These are phyloP conservation scores for Theileria sp. DNA, from an alignment of 169 alveolate species.

Conservation along the genomic window DNA sequence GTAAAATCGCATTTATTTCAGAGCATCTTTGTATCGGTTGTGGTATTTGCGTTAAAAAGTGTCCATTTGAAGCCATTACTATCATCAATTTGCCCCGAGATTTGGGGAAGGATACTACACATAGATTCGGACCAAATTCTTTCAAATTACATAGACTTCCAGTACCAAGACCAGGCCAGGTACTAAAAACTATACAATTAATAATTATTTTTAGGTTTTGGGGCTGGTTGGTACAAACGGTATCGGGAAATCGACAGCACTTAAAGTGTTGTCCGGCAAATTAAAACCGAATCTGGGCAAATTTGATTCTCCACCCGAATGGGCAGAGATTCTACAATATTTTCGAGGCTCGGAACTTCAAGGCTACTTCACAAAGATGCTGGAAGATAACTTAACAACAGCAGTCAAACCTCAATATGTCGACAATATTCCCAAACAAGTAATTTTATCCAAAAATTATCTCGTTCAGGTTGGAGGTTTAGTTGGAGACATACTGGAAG, in stretches of 20 bases:
- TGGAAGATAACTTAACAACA: slow-evolving; percentile 94
- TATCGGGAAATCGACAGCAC: slow-evolving; percentile 98
- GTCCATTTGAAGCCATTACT: slow-evolving; percentile 98
- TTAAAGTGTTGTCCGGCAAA: slow-evolving; percentile 93
- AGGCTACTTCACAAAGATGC: slow-evolving; percentile 92
- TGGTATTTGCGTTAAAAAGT: slow-evolving; percentile 98
- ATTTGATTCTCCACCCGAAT: slow-evolving; percentile 92
- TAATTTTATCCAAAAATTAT: slow-evolving; percentile 6
- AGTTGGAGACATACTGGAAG: slow-evolving; percentile 81
- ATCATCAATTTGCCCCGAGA: slow-evolving; percentile 98
- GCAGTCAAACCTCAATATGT: slow-evolving; percentile 98
- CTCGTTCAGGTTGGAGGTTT: slow-evolving; percentile 60
- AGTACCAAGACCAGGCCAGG: slow-evolving; percentile 97
- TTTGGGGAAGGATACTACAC: slow-evolving; percentile 86
- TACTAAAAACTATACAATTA: slow-evolving; percentile 35
- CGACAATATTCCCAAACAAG: slow-evolving; percentile 93
- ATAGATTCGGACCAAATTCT: slow-evolving; percentile 97
- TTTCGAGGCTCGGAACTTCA: slow-evolving; percentile 98
- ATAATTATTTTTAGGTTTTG: slow-evolving; percentile 45
- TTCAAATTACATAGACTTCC: slow-evolving; percentile 99
- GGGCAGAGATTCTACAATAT: slow-evolving; percentile 92
- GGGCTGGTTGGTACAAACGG: slow-evolving; percentile 90
- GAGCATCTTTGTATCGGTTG: slow-evolving; percentile 99
- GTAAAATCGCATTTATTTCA: slow-evolving; percentile 93
- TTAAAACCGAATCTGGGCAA: slow-evolving; percentile 97